Evolutionary conservation across 2,329 filamentous ascomycete genomes (phyloP), one percentile per base, ranked within the genome.

Genomic region (Pseudodiploospora longispora): DNA sequence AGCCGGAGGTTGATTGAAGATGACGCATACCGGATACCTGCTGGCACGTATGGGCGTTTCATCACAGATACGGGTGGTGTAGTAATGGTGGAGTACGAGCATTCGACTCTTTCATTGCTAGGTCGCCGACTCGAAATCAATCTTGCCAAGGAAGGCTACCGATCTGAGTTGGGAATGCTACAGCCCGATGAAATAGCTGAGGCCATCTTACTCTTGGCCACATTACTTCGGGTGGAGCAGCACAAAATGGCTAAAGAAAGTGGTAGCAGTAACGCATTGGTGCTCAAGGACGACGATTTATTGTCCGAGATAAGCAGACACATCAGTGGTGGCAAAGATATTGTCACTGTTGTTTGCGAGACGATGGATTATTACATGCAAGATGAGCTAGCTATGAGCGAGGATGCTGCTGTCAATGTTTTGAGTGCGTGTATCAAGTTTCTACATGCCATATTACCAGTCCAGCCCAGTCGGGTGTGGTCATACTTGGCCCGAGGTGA

Each of bases 401-500:
- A 82, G 35, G 77, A 80, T 8, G 66, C 82, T 36, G 77, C 81
- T 32, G 72, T 94, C 29, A 72, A 83, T 2, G 75, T 90, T 39
- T 62, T 83, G 44, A 69, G 71, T 8, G 80, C 85, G 27, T 95
- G 88, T 59, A 66, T 90, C 27, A 83, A 88, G 42, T 96, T 97
- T 56, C 69, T 95, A 33, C 77, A 85, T 52, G 80, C 83, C 3
- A 68, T 94, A 12, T 64, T 93, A 28, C 72, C 75, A 54, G 85
- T 76, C n/a, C 79, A 84, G 41, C 91, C 93, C 1, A 85, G 85
- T 45, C 76, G 90, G 47, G 82, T 95, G 5, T 97, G 93, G 90
- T 89, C 91, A 4, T 87, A 91, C 60, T 75, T 98, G 55, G 80
- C 83, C 4, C 81, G 87, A 46, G 94, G 87, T 60, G 80, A 83